Evolutionary conservation across 306 rosid species (phyloP).

Genomic region (Glycine latifolia): DNA sequence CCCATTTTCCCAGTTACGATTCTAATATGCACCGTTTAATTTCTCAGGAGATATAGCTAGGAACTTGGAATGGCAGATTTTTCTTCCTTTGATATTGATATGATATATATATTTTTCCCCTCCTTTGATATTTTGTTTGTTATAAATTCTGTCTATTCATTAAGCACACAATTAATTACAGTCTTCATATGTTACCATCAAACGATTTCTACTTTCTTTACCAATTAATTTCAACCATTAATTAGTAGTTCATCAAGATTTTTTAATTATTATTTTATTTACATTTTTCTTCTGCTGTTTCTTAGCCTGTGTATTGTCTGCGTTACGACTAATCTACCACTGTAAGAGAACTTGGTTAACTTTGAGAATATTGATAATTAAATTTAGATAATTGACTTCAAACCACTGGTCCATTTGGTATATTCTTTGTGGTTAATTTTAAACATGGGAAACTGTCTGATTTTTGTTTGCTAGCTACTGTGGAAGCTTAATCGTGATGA

Average conservation of each 20-base stretch:
- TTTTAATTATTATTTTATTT: too few species aligned
- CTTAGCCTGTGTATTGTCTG: background rate
- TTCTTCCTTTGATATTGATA: too few species aligned
- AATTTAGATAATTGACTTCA: background rate
- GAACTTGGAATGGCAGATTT: background rate
- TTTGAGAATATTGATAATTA: background rate
- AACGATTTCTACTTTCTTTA: too few species aligned
- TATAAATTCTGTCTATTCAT: background rate
- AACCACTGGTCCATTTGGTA: background rate
- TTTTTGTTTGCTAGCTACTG: background rate
- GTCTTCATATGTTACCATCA: background rate
- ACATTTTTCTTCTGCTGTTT: background rate
- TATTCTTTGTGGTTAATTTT: background rate
- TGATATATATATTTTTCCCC: too few species aligned
- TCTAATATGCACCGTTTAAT: background rate
- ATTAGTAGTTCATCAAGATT: too few species aligned
- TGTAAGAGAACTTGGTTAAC: background rate
- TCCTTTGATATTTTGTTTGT: background rate
- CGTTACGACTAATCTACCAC: background rate
- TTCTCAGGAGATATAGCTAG: background rate
- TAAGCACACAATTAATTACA: background rate
- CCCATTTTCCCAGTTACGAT: conserved; percentile 28
- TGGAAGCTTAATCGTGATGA: background rate
- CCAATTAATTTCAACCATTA: too few species aligned
- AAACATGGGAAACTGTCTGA: background rate